Conservation (phyloP, 805 yeast species). For the Spathaspora hagerdaliae region DNA sequence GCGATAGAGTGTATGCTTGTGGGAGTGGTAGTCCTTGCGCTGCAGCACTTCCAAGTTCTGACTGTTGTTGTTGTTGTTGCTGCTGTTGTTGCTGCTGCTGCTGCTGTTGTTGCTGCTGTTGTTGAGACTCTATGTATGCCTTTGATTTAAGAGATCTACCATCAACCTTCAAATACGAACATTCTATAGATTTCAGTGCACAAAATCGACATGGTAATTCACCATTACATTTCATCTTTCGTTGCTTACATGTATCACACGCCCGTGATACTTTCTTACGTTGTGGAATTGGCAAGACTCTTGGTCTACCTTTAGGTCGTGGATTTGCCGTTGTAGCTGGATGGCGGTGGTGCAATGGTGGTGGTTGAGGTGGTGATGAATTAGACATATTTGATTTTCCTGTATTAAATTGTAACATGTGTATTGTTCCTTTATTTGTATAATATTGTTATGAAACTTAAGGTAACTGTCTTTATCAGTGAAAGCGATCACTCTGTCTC, state of each 20-base stretch:
- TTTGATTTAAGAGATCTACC: slow-evolving; percentile 14
- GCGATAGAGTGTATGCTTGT: background rate
- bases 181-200: slow-evolving; percentile 18
- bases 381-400: background rate
- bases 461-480: too few species aligned
- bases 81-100: background rate
- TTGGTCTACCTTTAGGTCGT: slow-evolving; percentile 5
- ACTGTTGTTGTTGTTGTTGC: background rate
- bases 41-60: background rate
- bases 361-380: background rate
- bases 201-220: slow-evolving; percentile 35
- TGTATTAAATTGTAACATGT: too few species aligned
- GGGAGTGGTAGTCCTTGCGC: background rate
- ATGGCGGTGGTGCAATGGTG: background rate
- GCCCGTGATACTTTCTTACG: slow-evolving; percentile 43
- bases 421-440: too few species aligned
- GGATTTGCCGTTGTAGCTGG: background rate
- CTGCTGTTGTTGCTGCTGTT: background rate
- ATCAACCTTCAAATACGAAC: slow-evolving; percentile 23
- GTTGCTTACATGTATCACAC: slow-evolving; percentile 42
- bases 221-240: slow-evolving; percentile 26
- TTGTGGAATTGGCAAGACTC: slow-evolving; percentile 3
- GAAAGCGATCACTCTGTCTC: too few species aligned
- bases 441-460: too few species aligned
- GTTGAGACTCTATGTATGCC: background rate